These are phyloP conservation scores for Cyberlindnera japonica DNA, from an alignment of 805 yeast species.

Conservation along the genomic window DNA sequence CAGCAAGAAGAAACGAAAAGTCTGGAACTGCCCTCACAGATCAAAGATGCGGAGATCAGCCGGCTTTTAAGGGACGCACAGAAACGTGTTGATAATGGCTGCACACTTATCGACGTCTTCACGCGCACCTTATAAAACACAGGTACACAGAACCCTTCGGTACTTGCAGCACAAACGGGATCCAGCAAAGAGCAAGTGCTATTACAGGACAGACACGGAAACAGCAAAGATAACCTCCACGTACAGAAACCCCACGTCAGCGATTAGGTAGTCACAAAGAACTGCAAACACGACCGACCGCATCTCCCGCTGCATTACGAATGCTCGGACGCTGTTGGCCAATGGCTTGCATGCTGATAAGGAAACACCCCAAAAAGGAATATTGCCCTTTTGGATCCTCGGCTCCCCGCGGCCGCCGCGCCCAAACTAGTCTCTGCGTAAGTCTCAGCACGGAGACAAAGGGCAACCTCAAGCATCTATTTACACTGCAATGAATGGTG, in stretches of 20 bases:
- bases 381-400: conserved; percentile 3
- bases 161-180: no score
- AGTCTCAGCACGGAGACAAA: conserved; percentile 2
- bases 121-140: no score
- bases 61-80: background rate
- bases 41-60: background rate
- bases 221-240: no score
- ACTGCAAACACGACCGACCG: no score
- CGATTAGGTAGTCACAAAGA: background rate
- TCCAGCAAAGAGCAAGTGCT: no score
- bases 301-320: no score
- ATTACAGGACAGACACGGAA: no score
- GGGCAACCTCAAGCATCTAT: no score
- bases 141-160: no score
- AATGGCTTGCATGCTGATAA: conserved; percentile 11
- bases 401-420: background rate
- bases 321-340: conserved; percentile 6
- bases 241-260: no score
- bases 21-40: background rate
- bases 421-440: conserved; percentile 3
- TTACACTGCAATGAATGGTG: no score
- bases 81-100: background rate
- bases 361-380: conserved; percentile 11
- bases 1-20: background rate
- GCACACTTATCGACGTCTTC: no score